Base-by-base conservation (phyloP, 495 filamentous ascomycete genomes). In the Penicillium parvum region DNA sequence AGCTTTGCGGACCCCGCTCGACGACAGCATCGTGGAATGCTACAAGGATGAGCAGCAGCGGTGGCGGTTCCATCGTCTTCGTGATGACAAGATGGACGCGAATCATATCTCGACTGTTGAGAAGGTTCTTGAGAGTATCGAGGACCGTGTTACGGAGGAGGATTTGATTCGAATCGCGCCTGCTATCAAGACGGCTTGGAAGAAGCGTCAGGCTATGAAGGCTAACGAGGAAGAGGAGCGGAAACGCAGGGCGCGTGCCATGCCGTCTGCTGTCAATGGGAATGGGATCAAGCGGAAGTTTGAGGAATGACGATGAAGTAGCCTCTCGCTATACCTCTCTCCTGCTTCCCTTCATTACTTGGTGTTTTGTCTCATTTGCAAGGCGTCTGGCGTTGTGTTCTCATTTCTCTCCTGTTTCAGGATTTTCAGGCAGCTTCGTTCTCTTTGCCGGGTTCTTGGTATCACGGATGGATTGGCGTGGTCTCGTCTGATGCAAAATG, bases 51-150 rank as follows among this genome's bases (percentile, higher is more conserved):
- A 70, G 14, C 58, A 84, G 43, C 73, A 72, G 17, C 69, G 79
- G 16, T 98, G 92, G 92, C 77, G 88, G 23, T 88, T 86, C 61
- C 82, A 90, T 52, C 78, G 89, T 32, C 85, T 95, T 50, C 74
- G 92, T 7, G 89, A 95, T 42, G 92, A 98, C 57, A 98, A 98
- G 63, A 69, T 72, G 8, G 85, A 95, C 46, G 88, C 85, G 2
- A 98, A 98, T 59, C 88, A 96, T 61, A 83, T 87, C 27, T 77
- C 68, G 18, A 89, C 84, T 0, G 88, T 94, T 1, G 67, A 83
- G 15, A 86, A 81, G 47, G 90, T 95, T 10, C 71, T 94, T 36
- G 80, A 90, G 49, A 90, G 84, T 63, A 94, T 96, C 38, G 65
- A 77, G 42, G 88, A 95, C 60, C 73, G 68, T 1, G 82, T 87